A percentile compares a stretch with the other conserved stretches of the same genome.
Conservation (phyloP, 495 filamentous ascomycete genomes). For the Amphirosellinia nigrospora region DNA sequence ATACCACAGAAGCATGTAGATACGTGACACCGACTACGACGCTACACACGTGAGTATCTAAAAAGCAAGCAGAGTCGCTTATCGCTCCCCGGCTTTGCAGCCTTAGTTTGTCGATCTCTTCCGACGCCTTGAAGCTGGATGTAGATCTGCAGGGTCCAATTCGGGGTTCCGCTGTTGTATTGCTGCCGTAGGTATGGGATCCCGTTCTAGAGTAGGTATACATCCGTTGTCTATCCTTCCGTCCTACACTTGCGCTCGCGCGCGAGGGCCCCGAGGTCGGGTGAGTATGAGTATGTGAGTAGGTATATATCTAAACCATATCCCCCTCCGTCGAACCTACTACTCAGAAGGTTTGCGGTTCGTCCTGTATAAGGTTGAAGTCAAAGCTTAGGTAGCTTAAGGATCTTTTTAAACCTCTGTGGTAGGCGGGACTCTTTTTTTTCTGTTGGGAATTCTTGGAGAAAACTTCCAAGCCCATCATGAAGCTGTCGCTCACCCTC, state of each 20-base stretch:
- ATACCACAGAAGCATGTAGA: neutral
- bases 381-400: too few species aligned
- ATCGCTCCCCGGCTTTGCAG: constrained; percentile 11
- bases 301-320: neutral
- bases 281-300: neutral
- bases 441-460: too few species aligned
- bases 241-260: neutral
- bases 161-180: neutral
- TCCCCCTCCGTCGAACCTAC: neutral
- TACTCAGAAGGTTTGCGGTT: constrained; percentile 25
- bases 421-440: too few species aligned
- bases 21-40: neutral
- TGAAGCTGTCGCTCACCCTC: constrained; percentile 31
- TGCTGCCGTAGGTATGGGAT: neutral
- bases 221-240: constrained; percentile 29
- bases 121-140: constrained; percentile 17
- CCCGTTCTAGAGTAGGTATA: neutral
- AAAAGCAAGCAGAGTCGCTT: neutral
- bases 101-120: constrained; percentile 19
- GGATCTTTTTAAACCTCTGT: too few species aligned
- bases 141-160: constrained; percentile 15
- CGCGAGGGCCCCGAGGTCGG: neutral
- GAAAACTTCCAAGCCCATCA: constrained; percentile 19
- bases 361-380: too few species aligned
- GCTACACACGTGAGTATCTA: neutral